These are phyloP conservation scores for Penicillium digitatum DNA, from an alignment of 2,329 filamentous ascomycete genomes.

Conservation along the genomic window DNA sequence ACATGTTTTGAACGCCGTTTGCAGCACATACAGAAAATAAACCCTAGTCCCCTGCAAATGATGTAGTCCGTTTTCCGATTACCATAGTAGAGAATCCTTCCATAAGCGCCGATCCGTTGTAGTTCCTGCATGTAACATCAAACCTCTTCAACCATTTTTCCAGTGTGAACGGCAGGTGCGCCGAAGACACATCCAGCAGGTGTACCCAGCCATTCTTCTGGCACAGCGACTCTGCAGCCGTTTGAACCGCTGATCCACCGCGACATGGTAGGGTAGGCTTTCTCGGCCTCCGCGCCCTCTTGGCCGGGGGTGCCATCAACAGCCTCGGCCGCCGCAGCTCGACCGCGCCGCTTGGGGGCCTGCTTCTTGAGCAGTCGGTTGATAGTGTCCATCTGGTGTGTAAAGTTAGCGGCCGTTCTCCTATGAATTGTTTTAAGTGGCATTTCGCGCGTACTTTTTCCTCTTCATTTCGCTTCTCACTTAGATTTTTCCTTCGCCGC, in stretches of 20 bases:
- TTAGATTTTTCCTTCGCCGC: slow-evolving; percentile 66
- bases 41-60: slow-evolving; percentile 8
- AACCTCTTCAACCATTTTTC: slow-evolving; percentile 41
- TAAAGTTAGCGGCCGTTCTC: slow-evolving; percentile 14
- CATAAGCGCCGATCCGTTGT: slow-evolving; percentile 24
- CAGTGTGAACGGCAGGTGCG: slow-evolving; percentile 13
- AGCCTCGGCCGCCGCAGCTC: slow-evolving; percentile 46
- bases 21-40: slow-evolving; percentile 4
- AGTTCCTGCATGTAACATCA: slow-evolving; percentile 17
- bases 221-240: slow-evolving; percentile 44
- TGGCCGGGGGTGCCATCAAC: slow-evolving; percentile 42
- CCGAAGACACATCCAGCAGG: slow-evolving; percentile 42
- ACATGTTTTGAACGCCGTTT: slow-evolving; percentile 10
- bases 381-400: slow-evolving; percentile 60
- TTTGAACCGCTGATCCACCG: slow-evolving; percentile 44
- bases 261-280: slow-evolving; percentile 44
- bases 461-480: slow-evolving; percentile 73
- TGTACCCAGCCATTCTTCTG: slow-evolving; percentile 48
- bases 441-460: slow-evolving; percentile 57
- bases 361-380: slow-evolving; percentile 65
- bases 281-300: slow-evolving; percentile 37
- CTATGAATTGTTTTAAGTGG: neutral
- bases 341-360: slow-evolving; percentile 56
- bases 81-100: slow-evolving; percentile 9
- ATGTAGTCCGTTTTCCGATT: slow-evolving; percentile 17